Conservation (phyloP, 2,329 filamentous ascomycete species). For the Rugonectria rugulosa region DNA sequence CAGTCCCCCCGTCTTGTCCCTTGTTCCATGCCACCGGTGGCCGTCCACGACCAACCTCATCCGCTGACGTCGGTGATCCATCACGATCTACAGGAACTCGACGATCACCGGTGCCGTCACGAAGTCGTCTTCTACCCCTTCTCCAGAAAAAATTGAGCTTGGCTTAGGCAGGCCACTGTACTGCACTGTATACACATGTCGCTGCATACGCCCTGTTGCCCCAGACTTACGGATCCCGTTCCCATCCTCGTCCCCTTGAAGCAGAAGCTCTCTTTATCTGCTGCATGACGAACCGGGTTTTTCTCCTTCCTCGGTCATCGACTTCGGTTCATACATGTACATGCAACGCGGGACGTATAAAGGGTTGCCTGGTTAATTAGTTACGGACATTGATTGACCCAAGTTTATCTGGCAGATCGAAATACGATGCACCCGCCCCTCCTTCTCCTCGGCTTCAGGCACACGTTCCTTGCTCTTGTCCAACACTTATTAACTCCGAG, state of each 20-base stretch:
- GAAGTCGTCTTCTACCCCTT: neutral
- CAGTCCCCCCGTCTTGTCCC: neutral
- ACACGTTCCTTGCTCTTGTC: neutral
- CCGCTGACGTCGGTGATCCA: constrained; percentile 25
- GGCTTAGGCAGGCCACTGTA: too few relatives aligned
- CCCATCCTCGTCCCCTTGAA: too few relatives aligned
- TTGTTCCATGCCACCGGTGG: constrained; percentile 5
- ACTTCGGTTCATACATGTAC: neutral
- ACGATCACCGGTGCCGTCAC: constrained; percentile 17
- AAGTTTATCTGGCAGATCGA: neutral
- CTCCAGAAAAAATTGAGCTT: neutral
- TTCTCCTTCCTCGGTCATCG: neutral
- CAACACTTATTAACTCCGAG: neutral
- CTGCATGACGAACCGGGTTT: too few relatives aligned
- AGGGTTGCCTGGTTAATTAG: neutral
- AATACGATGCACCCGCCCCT: neutral
- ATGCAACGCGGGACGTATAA: neutral
- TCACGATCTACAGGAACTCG: constrained; percentile 29
- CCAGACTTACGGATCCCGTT: neutral
- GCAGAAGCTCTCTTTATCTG: too few relatives aligned
- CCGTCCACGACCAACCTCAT: constrained; percentile 1
- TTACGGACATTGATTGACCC: neutral
- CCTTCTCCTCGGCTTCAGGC: neutral
- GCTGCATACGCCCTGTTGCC: neutral
- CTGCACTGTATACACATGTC: too few relatives aligned